phyloP scores from a whole-genome alignment of 2,329 filamentous ascomycete species.

The Trichophyton benhamiae region DNA sequence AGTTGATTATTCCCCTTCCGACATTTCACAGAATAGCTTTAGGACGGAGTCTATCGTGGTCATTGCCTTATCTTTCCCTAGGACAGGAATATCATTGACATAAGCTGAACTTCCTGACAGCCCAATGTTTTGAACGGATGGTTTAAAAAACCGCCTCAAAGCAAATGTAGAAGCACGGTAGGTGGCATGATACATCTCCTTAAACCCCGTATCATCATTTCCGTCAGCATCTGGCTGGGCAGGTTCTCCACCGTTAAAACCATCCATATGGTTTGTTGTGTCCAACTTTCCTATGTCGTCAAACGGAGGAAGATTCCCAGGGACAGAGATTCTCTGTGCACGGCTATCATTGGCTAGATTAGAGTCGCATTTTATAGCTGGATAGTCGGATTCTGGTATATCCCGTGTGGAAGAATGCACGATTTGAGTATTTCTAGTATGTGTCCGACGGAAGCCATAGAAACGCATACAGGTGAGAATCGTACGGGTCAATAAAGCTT shows the following conservation, averaged over 20 bases:
- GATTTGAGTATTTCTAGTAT: slow-evolving; percentile 13
- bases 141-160: slow-evolving; percentile 29
- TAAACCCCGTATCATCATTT: slow-evolving; percentile 31
- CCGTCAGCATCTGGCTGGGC: slow-evolving; percentile 1
- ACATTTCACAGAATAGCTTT: slow-evolving; percentile 30
- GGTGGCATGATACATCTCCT: slow-evolving; percentile 33
- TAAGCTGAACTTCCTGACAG: slow-evolving; percentile 9
- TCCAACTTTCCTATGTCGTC: neutral
- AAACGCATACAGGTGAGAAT: slow-evolving; percentile 34
- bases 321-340: neutral
- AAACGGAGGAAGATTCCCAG: neutral
- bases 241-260: neutral
- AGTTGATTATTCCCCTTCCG: neutral
- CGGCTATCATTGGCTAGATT: neutral
- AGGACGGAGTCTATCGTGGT: slow-evolving; percentile 31
- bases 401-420: neutral
- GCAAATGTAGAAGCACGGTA: slow-evolving; percentile 34
- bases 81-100: slow-evolving; percentile 13
- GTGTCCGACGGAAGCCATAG: slow-evolving; percentile 30
- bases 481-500: slow-evolving; percentile 30
- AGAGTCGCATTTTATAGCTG: slow-evolving; percentile 9
- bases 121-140: slow-evolving; percentile 5
- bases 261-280: neutral
- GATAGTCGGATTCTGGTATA: slow-evolving; percentile 7
- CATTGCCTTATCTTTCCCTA: slow-evolving; percentile 31